These are phyloP conservation scores for Mucor velutinosus DNA, from an alignment of 371 early-diverging fungal species.

Conservation along the genomic window DNA sequence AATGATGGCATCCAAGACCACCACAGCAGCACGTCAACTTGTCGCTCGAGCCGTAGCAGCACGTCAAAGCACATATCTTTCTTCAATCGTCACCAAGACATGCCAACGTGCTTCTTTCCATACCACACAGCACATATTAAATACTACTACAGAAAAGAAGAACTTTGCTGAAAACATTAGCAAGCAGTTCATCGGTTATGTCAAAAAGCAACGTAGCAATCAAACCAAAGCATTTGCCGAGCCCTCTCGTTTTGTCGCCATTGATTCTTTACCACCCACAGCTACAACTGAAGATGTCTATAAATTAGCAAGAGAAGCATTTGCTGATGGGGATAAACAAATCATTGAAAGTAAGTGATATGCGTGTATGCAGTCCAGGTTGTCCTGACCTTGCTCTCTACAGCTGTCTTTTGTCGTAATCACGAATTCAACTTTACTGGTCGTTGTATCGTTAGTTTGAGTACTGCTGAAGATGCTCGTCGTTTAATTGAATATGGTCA, in stretches of 20 bases:
- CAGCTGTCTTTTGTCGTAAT: conserved; percentile 46
- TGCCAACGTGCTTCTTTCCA: not conserved
- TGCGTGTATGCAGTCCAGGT: too few relatives aligned
- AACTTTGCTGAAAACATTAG: conserved; percentile 14
- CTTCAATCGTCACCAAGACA: not conserved
- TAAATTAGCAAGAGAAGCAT: conserved; percentile 50
- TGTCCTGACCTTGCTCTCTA: not conserved
- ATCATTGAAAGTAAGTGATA: conserved; percentile 24
- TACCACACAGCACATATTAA: not conserved
- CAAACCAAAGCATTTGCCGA: not conserved
- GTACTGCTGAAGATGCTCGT: conserved; percentile 32
- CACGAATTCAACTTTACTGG: conserved; percentile 38
- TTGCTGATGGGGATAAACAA: conserved; percentile 36
- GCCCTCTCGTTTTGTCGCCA: conserved; percentile 36
- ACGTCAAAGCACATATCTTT: not conserved
- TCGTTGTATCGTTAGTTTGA: conserved; percentile 39
- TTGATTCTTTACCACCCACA: conserved; percentile 40
- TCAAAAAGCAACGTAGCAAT: conserved; percentile 5
- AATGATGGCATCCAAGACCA: not conserved
- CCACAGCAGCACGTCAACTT: not conserved
- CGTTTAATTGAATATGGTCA: conserved; percentile 40
- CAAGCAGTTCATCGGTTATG: conserved; percentile 21
- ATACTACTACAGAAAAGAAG: not conserved
- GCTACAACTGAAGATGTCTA: conserved; percentile 45
- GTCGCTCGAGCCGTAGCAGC: not conserved